phyloP scores from a whole-genome alignment of 345 rosid species.

The Camelina hispida region DNA sequence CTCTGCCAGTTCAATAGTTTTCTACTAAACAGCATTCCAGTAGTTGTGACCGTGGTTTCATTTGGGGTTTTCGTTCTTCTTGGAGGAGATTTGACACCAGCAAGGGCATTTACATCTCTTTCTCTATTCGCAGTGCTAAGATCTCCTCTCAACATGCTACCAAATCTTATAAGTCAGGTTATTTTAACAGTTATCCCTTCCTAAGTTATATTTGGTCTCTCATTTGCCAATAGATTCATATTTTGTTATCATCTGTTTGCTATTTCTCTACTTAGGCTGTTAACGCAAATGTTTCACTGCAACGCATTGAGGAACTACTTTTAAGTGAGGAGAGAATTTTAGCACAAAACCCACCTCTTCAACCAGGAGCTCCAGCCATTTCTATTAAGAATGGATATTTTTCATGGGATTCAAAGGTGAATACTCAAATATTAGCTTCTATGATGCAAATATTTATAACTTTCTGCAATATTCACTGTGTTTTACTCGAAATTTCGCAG shows the following conservation, averaged over 20 bases:
- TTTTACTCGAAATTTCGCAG: conserved; percentile 42
- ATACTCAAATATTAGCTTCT: conserved; percentile 15
- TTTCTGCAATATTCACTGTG: conserved; percentile 14
- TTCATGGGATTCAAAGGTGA: conserved; percentile 93
- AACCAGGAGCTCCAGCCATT: conserved; percentile 74
- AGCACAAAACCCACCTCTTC: conserved; percentile 77
- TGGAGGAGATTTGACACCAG: conserved; percentile 95
- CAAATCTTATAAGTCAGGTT: conserved; percentile 89
- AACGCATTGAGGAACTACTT: conserved; percentile 87
- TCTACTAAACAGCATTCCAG: conserved; percentile 84
- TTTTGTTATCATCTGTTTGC: conserved; percentile 1
- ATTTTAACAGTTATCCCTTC: neutral
- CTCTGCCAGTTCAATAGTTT: conserved; percentile 83
- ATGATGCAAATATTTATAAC: neutral
- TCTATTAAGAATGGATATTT: conserved; percentile 82
- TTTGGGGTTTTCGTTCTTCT: conserved; percentile 89
- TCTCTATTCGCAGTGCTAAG: conserved; percentile 85
- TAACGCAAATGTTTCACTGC: conserved; percentile 84
- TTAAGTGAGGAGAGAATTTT: conserved; percentile 84
- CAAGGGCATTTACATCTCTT: conserved; percentile 95
- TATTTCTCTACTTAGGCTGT: conserved; percentile 62
- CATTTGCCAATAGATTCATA: conserved; percentile 12
- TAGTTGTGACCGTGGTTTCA: conserved; percentile 81
- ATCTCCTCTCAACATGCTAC: conserved; percentile 81
- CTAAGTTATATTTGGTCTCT: conserved; percentile 17